phyloP scores from a whole-genome alignment of 2,329 filamentous ascomycete genomes.

The Fusarium dlaminii region DNA sequence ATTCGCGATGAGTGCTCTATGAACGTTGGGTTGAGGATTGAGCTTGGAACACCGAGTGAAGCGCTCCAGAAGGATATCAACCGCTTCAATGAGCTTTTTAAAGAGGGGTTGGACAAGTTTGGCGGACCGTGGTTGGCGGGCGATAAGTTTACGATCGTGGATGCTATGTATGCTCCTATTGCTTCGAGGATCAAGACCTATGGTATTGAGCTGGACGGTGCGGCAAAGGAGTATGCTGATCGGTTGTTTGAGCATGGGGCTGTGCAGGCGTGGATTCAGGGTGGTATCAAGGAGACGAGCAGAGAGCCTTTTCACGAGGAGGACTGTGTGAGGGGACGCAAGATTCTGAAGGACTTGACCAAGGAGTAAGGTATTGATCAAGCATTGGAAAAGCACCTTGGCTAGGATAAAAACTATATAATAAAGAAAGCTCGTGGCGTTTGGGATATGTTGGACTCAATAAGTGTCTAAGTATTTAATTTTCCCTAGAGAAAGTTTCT shows the following conservation, averaged over 20 bases:
- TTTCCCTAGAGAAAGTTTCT: not conserved
- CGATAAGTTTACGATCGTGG: constrained; percentile 49
- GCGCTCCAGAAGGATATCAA: constrained; percentile 48
- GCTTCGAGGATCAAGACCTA: constrained; percentile 53
- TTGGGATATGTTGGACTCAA: not conserved
- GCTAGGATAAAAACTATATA: not conserved
- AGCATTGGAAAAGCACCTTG: fast-evolving
- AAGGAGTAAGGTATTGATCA: not conserved
- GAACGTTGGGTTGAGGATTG: constrained; percentile 53
- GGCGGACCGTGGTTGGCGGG: constrained; percentile 55
- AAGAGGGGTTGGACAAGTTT: constrained; percentile 50
- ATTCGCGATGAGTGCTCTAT: constrained; percentile 55
- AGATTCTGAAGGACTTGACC: constrained; percentile 44
- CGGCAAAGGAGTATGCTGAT: constrained; percentile 47
- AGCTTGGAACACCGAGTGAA: constrained; percentile 43
- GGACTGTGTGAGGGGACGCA: constrained; percentile 48
- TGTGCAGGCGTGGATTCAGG: constrained; percentile 51
- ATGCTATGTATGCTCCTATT: constrained; percentile 56
- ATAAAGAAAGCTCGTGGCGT: not conserved
- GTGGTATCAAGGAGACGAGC: constrained; percentile 49
- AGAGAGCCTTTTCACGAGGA: constrained; percentile 51
- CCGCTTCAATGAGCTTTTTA: constrained; percentile 50
- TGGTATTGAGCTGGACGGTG: constrained; percentile 44
- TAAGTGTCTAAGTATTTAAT: fast-evolving
- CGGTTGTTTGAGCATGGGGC: constrained; percentile 47